Evolutionary conservation across 352 stramenopile genomes (phyloP).

Genomic region (Pythium aquatile): DNA sequence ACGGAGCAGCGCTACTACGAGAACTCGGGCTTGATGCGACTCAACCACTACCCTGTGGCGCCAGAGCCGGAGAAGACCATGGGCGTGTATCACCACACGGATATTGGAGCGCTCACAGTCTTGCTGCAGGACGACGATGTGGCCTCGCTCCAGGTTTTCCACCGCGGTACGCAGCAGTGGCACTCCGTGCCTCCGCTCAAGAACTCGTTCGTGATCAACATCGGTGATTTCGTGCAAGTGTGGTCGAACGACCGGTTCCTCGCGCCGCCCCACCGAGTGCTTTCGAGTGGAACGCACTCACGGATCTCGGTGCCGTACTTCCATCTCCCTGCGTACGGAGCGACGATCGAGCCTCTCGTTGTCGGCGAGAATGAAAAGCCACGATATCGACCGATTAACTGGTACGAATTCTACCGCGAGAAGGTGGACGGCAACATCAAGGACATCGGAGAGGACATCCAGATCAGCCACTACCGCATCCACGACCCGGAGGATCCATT

Average conservation of each 20-base stretch:
- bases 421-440: constrained; percentile 90
- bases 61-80: constrained; percentile 46
- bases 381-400: constrained; percentile 77
- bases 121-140: constrained; percentile 63
- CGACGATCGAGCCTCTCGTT: constrained; percentile 58
- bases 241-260: constrained; percentile 58
- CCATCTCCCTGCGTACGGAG: constrained; percentile 60
- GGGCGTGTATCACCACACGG: constrained; percentile 61
- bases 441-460: constrained; percentile 90
- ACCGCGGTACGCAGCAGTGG: constrained; percentile 48
- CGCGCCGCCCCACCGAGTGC: constrained; percentile 48
- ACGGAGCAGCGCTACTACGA: background rate
- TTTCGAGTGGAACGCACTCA: constrained; percentile 32
- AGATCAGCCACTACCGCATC: constrained; percentile 77
- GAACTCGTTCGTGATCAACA: constrained; percentile 60
- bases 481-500: background rate
- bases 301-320: constrained; percentile 65
- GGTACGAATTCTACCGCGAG: constrained; percentile 82
- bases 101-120: constrained; percentile 53
- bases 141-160: constrained; percentile 50
- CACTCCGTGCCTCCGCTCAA: constrained; percentile 37
- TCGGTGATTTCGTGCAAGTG: constrained; percentile 56
- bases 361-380: constrained; percentile 31
- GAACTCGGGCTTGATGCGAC: constrained; percentile 78
- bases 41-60: constrained; percentile 90